These are phyloP conservation scores for Cystoderma amianthinum DNA, from an alignment of 768 basidiomycete genomes.

Conservation along the genomic window DNA sequence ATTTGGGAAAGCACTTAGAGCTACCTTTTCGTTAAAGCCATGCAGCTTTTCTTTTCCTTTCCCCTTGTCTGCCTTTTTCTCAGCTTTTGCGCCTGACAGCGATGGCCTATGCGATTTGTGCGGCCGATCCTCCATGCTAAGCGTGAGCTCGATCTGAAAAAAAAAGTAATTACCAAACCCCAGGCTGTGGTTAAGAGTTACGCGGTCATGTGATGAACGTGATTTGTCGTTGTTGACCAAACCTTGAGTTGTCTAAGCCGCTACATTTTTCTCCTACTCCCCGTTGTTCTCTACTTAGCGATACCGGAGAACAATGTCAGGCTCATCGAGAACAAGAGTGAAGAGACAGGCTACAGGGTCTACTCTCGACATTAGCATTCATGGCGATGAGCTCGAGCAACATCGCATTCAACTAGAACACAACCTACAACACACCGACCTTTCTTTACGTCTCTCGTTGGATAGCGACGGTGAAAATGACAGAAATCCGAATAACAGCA, in stretches of 20 bases:
- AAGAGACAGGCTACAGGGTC: constrained; percentile 26
- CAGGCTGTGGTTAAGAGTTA: neutral
- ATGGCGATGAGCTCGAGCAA: constrained; percentile 68
- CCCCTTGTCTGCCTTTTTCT: constrained; percentile 64
- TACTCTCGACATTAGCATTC: constrained; percentile 42
- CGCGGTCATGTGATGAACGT: constrained; percentile 1
- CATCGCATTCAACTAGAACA: constrained; percentile 74
- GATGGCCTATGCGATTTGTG: constrained; percentile 83
- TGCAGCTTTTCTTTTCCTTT: constrained; percentile 66
- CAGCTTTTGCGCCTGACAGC: constrained; percentile 63
- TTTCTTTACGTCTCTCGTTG: constrained; percentile 66
- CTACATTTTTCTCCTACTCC: neutral
- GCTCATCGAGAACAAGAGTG: constrained; percentile 16
- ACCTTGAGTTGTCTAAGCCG: neutral
- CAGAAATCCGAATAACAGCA: constrained; percentile 31
- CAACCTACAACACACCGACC: constrained; percentile 66
- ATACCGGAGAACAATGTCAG: constrained; percentile 13
- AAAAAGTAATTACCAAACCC: constrained; percentile 1
- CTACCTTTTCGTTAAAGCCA: constrained; percentile 88
- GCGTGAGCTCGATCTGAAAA: too few relatives aligned
- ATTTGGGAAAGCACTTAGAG: constrained; percentile 6
- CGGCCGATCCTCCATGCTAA: constrained; percentile 69
- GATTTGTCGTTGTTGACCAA: constrained; percentile 1
- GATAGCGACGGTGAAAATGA: constrained; percentile 25
- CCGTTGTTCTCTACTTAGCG: constrained; percentile 9